Evolutionary conservation across 2,329 filamentous ascomycete genomes (phyloP), one percentile per base, ranked within the genome.

Genomic region (Albifimbria verrucaria): DNA sequence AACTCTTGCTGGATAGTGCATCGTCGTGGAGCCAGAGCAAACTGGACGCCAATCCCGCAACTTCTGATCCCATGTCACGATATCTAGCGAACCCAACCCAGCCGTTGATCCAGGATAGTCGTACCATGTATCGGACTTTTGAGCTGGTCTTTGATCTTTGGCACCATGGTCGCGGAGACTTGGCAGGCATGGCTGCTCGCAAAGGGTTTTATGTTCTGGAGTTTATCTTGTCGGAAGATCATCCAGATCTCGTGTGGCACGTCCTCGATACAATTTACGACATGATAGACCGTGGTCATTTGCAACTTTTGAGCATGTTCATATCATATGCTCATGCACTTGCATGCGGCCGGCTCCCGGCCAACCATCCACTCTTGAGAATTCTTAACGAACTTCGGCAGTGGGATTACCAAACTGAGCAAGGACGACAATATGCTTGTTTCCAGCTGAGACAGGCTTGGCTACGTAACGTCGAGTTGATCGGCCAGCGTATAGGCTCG

Each of bases 101-200:
- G 10, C 69, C 69, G 10, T 69, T 66, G 22, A 68, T 71, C 11
- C 67, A 71, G 51, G 69, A 72, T 51, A 72, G 69, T 48, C 69
- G 69, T 26, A 72, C 69, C 46, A 72, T 72, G 69, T 72, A 71
- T 50, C 66, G 69, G 49, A 72, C 68, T 1, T 72, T 72, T 50
- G 69, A 72, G 53, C 60, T 72, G 17, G 68, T 68, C 21, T 72
- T 71, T 46, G 69, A 71, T 52, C 59, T 72, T 11, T 72, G 68
- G 68, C 63, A 59, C 22, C 61, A 66, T n/a, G 69, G 68, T 3
- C 66, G 65, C 46, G 69, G 69, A 5, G 61, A 66, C 24, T 56
- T 72, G 5, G 69, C 69, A 9, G 69, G 69, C 12, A 65, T 71
- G 63, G 69, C 69, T 22, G 69, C 69, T 15, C 59, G 67, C 12